Evolutionary conservation across 2,329 filamentous ascomycete species (phyloP).

Genomic region (Colletotrichum truncatum): DNA sequence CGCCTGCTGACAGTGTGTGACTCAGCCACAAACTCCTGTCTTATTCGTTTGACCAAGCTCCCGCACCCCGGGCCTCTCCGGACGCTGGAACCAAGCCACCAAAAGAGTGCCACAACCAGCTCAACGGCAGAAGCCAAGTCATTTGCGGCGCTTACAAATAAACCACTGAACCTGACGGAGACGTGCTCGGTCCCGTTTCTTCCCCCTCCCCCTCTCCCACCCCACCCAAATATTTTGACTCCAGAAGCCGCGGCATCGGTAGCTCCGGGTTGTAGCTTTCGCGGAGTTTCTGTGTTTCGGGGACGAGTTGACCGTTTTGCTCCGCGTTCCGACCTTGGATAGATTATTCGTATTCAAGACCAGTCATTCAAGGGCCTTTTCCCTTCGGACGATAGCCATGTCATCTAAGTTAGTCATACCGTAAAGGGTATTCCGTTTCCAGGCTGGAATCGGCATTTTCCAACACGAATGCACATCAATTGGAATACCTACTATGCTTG

Average conservation of each 20-base stretch:
- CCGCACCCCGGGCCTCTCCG: no score
- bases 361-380: not conserved
- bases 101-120: no score
- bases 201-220: not conserved
- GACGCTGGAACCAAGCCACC: no score
- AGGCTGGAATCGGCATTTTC: no score
- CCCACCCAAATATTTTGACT: not conserved
- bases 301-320: not conserved
- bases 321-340: not conserved
- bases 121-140: no score
- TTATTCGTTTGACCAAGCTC: no score
- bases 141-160: not conserved
- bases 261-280: constrained; percentile 12
- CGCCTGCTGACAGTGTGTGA: no score
- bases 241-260: constrained; percentile 7
- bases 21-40: no score
- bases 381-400: not conserved
- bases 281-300: not conserved
- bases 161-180: not conserved
- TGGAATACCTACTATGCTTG: no score
- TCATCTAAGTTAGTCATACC: no score
- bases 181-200: not conserved
- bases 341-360: not conserved
- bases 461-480: no score
- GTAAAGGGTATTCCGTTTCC: no score